These are phyloP conservation scores for Fusarium stilboides DNA, from an alignment of 2,329 filamentous ascomycete genomes.

Conservation along the genomic window DNA sequence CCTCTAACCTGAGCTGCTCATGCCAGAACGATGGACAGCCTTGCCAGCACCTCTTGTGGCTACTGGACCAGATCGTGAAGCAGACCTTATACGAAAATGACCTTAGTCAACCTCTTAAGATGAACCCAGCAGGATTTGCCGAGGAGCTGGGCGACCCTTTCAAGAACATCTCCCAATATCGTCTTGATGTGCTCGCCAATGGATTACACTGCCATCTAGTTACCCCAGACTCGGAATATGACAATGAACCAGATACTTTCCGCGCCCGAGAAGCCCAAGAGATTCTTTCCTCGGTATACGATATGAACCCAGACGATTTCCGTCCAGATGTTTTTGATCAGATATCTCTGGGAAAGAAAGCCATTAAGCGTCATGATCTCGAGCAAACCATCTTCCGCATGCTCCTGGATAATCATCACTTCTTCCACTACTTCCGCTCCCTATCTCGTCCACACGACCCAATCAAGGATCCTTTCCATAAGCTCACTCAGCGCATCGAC, in stretches of 20 bases:
- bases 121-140: conserved; percentile 61
- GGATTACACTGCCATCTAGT: conserved; percentile 65
- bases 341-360: conserved; percentile 51
- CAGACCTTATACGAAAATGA: conserved; percentile 62
- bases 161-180: conserved; percentile 64
- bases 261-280: conserved; percentile 67
- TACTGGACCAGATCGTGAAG: conserved; percentile 67
- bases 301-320: conserved; percentile 58
- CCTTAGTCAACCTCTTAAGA: conserved; percentile 56
- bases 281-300: conserved; percentile 64
- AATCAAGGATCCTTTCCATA: conserved; percentile 64
- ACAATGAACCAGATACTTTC: conserved; percentile 52
- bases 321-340: conserved; percentile 63
- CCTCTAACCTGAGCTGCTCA: conserved; percentile 63
- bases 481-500: conserved; percentile 63
- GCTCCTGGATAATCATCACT: conserved; percentile 67
- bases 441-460: conserved; percentile 61
- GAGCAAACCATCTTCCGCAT: conserved; percentile 68
- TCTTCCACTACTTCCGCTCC: conserved; percentile 68
- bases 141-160: conserved; percentile 66
- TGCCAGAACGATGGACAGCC: conserved; percentile 58
- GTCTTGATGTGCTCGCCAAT: conserved; percentile 67
- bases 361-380: conserved; percentile 62
- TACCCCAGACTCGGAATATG: conserved; percentile 51
- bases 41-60: conserved; percentile 69